Evolutionary conservation across 345 rosid genomes (phyloP), one percentile per base, ranked within the genome.

Genomic region (Reutealis trisperma): DNA sequence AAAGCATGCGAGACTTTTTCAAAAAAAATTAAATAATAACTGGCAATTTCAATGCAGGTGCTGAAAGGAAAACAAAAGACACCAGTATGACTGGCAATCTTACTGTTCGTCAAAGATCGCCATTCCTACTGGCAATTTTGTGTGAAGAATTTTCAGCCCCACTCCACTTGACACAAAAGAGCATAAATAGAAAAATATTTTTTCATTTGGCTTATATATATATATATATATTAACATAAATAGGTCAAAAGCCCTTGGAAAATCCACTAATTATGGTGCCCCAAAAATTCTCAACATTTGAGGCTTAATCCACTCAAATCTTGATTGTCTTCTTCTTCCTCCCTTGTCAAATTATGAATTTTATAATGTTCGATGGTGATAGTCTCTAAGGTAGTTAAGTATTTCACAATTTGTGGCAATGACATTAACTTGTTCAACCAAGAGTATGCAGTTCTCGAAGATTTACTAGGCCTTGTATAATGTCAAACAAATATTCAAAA

Each of bases 401-500:
- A 65, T 9, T 41, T 65, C 2, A 65, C 37, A 65, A 51, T 65
- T 21, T 19, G 22, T 9, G 70, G 70, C 70, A 63, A 52, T 15
- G 19, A 55, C 8, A 3, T 41, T 24, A 32, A 49, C 22, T n/a
- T 77, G 8, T 67, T 67, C 85, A 75, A 14, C 18, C 21, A 13
- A 1, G 21, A 13, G 79, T 49, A 1, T 0, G 8, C 55, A 83
- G 32, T 30, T 22, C 54, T 47, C 65, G 67, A 59, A 82, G 88
- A 24, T 19, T 65, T 24, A 1, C 41, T 8, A 83, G 79, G 12
- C 47, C 42, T 4, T 13, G 54, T 22, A 80, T 71, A 32, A 75
- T 74, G 12, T 76, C 70, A 5, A 65, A 77, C 57, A 83, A 58
- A 32, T 47, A 44, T 61, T 77, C 76, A n/a, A 85, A 67, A 70